Evolutionary conservation across 495 filamentous ascomycete genomes (phyloP), one percentile per base, ranked within the genome.

Genomic region (Echria macrotheca): DNA sequence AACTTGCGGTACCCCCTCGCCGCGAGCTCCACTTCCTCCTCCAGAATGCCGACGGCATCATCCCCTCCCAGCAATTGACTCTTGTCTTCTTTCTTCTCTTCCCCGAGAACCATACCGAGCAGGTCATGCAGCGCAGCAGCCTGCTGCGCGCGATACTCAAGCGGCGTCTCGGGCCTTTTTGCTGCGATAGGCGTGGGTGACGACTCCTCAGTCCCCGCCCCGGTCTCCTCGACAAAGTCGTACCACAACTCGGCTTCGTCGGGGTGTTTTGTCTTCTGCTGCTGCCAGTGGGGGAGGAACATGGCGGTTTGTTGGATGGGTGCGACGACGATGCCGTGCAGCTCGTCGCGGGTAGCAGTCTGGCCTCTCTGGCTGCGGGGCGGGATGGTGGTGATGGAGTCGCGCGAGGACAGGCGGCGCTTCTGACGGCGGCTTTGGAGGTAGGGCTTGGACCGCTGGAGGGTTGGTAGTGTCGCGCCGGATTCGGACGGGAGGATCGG

Each of bases 1-100:
- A 38, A 38, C 46, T 39, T 48, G 24, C 33, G 25, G 22, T 39
- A 31, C 33, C 46, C 46, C 46, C 35, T 48, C 35, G 35, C 46
- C 5, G 36, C 24, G 11, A 48, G 21, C 46, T 48, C 46, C 11
- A 32, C 31, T 35, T 40, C 46, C 46, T 48, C 46, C 15, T 40
- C 46, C 35, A 25, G 9, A 10, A 38, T 28, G 24, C 14, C 33
- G 9, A 31, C 46, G 7, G 22, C 23, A 21, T 9, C 33, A 14
- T 15, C 45, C n/a, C n/a, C n/a, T n/a, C n/a, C n/a, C n/a, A n/a
- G n/a, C n/a, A n/a, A n/a, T n/a, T n/a, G n/a, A n/a, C n/a, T n/a
- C n/a, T n/a, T n/a, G 11, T 38, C 32, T 19, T 33, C 32, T 10
- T 26, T 33, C 33, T 19, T 24, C 15, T 40, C 35, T 4, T 28